Base-by-base conservation (phyloP, 2,329 filamentous ascomycete genomes). In the Exophiala sideris region DNA sequence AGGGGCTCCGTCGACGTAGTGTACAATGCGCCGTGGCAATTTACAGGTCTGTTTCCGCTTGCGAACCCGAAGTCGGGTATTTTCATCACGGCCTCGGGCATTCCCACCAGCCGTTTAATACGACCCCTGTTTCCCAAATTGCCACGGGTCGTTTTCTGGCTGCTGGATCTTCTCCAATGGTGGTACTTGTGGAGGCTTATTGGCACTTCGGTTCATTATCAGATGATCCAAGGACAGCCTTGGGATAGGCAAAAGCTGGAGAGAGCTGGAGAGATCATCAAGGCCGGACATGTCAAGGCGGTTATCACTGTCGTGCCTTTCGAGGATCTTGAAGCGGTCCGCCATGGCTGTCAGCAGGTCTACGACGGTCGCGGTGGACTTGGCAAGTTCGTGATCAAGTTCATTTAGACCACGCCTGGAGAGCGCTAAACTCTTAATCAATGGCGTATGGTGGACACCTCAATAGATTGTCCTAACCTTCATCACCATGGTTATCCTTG, bases 401-500 rank as follows among this genome's bases (percentile, higher is more conserved):
- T 29, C 24, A 29, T 29, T 29, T 29, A 29, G 24, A 29, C 7
- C 24, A 8, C 24, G 7, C 24, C 7, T 29, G 24, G 7, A 29
- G 24, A 29, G 7, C 24, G 24, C 24, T 29, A 8, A 29, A 2
- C 24, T 3, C 24, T 29, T 4, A 5, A 8, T 8, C 24, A 29
- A 29, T 8, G 24, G 24, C 3, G 24, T 29, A 29, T 29, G 24
- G 24, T 29, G 7, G 24, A 29, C 24, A 29, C 4, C 5, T 29
- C 7, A 29, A 2, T 2, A 29, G 24, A 29, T 2, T 29, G 7
- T 29, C 3, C 61, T 54, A 64, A 12, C 62, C 62, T 42, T 64
- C 62, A 47, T 64, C 56, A 16, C 62, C 62, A 41, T 58, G 56
- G 45, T 53, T 58, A 16, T 64, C 62, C 48, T 51, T 56, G n/a